phyloP scores from a whole-genome alignment of 176 grass and related monocot genomes.

The Carex scoparia region DNA sequence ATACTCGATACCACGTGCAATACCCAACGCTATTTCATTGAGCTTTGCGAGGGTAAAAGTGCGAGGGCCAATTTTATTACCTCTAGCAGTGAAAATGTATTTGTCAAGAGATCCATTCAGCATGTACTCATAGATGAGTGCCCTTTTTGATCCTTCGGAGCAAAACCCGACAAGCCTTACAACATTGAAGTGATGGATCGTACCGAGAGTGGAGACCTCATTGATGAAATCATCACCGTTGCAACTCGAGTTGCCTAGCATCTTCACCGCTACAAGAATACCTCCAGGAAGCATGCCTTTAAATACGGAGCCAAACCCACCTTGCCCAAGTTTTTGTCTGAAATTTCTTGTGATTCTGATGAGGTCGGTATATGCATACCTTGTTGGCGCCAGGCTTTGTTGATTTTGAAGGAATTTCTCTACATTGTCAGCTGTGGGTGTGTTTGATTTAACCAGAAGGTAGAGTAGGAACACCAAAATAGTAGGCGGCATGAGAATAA shows the following conservation, averaged over 20 bases:
- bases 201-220: constrained; percentile 39
- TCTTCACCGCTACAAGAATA: constrained; percentile 35
- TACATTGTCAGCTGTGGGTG: neutral
- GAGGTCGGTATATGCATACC: constrained; percentile 36
- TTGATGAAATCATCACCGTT: constrained; percentile 45
- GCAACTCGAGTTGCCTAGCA: constrained; percentile 24
- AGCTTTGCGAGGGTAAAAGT: constrained; percentile 33
- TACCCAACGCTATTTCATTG: constrained; percentile 35
- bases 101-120: constrained; percentile 52
- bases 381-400: constrained; percentile 24
- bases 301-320: constrained; percentile 44
- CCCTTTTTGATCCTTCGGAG: constrained; percentile 39
- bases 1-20: constrained; percentile 49
- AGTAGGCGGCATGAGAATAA: neutral
- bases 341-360: constrained; percentile 42
- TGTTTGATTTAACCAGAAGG: constrained; percentile 1
- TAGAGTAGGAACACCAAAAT: constrained; percentile 15
- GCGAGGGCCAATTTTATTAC: neutral
- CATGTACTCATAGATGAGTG: constrained; percentile 50
- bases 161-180: constrained; percentile 42
- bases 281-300: constrained; percentile 14
- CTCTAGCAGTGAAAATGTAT: constrained; percentile 34
- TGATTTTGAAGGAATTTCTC: constrained; percentile 37
- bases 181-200: constrained; percentile 46
- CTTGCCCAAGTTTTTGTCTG: constrained; percentile 42